phyloP scores from a whole-genome alignment of 345 rosid species.

The Turnera subulata region DNA sequence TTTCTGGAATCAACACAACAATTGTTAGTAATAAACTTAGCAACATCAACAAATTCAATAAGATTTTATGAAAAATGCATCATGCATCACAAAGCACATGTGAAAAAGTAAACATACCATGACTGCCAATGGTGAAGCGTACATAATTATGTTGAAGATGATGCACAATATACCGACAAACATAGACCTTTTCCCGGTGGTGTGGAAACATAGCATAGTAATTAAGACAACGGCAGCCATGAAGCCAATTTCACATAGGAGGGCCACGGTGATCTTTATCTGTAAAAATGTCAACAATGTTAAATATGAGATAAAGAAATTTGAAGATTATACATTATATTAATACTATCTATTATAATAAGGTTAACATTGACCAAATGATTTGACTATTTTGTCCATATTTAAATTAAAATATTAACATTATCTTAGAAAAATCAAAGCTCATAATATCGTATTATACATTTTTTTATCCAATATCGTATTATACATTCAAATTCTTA shows the following conservation, averaged over 20 bases:
- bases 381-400: no score
- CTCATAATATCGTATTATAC: no score
- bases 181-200: slow-evolving; percentile 1
- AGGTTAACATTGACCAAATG: no score
- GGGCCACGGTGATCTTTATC: slow-evolving; percentile 22
- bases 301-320: background rate
- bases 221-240: slow-evolving; percentile 16
- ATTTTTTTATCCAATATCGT: no score
- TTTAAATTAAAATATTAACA: no score
- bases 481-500: no score
- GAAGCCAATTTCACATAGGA: slow-evolving; percentile 44
- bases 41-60: background rate
- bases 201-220: background rate
- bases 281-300: slow-evolving; percentile 14
- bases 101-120: slow-evolving; percentile 3
- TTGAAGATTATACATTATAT: background rate
- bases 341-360: no score
- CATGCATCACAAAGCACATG: background rate
- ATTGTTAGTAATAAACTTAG: background rate
- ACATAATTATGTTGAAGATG: slow-evolving; percentile 15
- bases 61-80: background rate
- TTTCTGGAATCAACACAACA: slow-evolving; percentile 25
- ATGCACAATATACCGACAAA: slow-evolving; percentile 17
- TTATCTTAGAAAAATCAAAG: no score
- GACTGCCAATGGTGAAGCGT: slow-evolving; percentile 19